Evolutionary conservation across 2,329 filamentous ascomycete genomes (phyloP).

Genomic region (Colletotrichum sidae): DNA sequence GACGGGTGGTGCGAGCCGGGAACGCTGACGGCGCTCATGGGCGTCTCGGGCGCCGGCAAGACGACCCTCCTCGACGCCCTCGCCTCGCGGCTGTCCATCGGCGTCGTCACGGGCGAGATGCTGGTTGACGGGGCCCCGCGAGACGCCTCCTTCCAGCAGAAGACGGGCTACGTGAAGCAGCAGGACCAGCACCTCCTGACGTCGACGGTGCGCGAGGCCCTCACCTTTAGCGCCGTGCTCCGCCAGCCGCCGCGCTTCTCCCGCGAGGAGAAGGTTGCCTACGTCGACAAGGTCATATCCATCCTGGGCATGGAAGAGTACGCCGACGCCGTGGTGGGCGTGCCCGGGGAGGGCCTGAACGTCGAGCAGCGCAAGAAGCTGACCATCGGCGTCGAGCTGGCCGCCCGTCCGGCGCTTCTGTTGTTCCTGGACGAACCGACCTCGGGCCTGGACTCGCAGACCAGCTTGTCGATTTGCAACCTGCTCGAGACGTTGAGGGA

Average conservation of each 20-base stretch:
- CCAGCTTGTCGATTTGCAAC: constrained; percentile 79
- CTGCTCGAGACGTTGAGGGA: constrained; percentile 74
- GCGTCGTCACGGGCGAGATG: constrained; percentile 78
- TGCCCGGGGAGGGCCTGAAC: constrained; percentile 68
- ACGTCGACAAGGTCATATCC: constrained; percentile 45
- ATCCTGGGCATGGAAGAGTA: constrained; percentile 66
- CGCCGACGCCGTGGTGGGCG: constrained; percentile 76
- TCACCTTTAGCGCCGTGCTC: constrained; percentile 75
- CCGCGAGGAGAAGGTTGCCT: constrained; percentile 41
- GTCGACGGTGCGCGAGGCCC: constrained; percentile 74
- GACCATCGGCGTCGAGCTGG: constrained; percentile 82
- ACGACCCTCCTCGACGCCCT: constrained; percentile 81
- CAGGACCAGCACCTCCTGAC: constrained; percentile 77
- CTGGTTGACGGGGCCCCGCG: constrained; percentile 74
- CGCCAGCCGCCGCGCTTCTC: constrained; percentile 71
- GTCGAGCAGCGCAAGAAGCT: constrained; percentile 65
- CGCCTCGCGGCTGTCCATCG: constrained; percentile 79
- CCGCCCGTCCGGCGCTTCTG: constrained; percentile 78
- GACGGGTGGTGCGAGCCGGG: constrained; percentile 83
- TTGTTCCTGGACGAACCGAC: constrained; percentile 84
- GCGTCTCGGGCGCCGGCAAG: constrained; percentile 80
- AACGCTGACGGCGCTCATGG: constrained; percentile 78
- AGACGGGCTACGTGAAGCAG: constrained; percentile 79
- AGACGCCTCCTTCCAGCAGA: constrained; percentile 76
- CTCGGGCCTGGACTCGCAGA: constrained; percentile 80